These are phyloP conservation scores for Phytopythium sindhum DNA, from an alignment of 352 stramenopile species.

Conservation along the genomic window DNA sequence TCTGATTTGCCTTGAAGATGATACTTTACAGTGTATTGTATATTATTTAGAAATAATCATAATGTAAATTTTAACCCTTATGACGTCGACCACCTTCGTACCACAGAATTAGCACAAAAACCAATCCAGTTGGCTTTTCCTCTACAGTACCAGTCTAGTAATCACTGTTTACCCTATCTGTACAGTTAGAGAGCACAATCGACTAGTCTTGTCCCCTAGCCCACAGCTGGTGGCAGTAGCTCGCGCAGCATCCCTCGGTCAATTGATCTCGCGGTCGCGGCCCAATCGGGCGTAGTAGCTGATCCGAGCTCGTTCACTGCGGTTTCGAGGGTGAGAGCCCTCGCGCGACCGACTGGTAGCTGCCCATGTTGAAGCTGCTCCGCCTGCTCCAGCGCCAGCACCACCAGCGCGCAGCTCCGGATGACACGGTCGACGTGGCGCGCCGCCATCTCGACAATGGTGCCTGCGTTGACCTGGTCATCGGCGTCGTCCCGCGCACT, in stretches of 20 bases:
- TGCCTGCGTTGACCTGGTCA: not conserved
- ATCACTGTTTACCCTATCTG: too few species aligned
- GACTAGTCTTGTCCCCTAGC: too few species aligned
- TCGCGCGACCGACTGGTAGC: not conserved
- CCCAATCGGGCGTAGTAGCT: not conserved
- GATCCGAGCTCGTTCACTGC: not conserved
- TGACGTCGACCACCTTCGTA: too few species aligned
- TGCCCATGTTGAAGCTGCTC: slow-evolving; percentile 5
- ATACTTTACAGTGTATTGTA: too few species aligned
- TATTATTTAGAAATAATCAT: too few species aligned
- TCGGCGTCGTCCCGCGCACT: not conserved
- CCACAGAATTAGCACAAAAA: too few species aligned
- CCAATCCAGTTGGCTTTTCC: too few species aligned
- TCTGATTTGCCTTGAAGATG: too few species aligned
- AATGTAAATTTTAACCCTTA: too few species aligned
- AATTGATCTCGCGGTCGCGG: not conserved
- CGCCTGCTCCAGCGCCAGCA: slow-evolving; percentile 11
- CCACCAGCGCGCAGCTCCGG: slow-evolving; percentile 17
- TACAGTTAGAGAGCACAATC: too few species aligned
- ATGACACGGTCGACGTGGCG: slow-evolving; percentile 10
- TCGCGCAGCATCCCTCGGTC: not conserved
- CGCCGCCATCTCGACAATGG: not conserved
- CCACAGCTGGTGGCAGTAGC: not conserved
- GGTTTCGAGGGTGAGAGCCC: not conserved
- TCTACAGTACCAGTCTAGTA: too few species aligned